Percentiles rank a stretch among this genome's conserved stretches.
These are phyloP conservation scores for Dalechampia spathulata DNA, from an alignment of 441 rosid species.

Conservation along the genomic window DNA sequence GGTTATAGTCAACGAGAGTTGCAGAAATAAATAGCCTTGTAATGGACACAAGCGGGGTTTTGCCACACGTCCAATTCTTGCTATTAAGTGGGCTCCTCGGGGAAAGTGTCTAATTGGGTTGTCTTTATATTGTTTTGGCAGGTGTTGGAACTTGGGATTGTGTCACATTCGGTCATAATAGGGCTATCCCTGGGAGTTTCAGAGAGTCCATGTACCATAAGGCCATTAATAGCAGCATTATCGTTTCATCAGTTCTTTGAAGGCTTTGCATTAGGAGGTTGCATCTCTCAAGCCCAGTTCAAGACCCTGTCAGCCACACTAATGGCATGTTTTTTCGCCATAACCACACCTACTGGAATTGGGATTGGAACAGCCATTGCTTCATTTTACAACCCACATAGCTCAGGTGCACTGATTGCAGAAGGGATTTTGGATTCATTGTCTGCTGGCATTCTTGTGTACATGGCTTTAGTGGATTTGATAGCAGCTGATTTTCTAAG, in stretches of 20 bases:
- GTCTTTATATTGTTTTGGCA: conserved; percentile 12
- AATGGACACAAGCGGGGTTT: not conserved
- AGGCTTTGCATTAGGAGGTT: conserved; percentile 95
- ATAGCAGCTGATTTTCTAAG: conserved; percentile 77
- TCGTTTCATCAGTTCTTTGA: conserved; percentile 96
- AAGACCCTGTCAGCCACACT: conserved; percentile 36
- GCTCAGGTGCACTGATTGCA: conserved; percentile 38
- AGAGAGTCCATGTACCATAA: conserved; percentile 78
- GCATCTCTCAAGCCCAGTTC: conserved; percentile 81
- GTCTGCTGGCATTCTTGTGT: conserved; percentile 83
- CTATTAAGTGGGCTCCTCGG: not conserved
- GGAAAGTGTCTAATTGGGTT: no score
- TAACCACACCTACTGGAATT: conserved; percentile 74
- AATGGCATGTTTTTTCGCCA: conserved; percentile 79
- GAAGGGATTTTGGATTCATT: conserved; percentile 79
- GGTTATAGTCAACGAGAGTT: no score
- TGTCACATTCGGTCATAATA: conserved; percentile 73
- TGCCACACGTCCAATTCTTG: not conserved
- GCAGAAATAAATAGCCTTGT: not conserved
- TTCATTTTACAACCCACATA: conserved; percentile 32
- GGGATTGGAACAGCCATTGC: conserved; percentile 52
- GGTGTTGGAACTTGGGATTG: conserved; percentile 78
- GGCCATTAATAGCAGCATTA: conserved; percentile 75
- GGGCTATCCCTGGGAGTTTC: conserved; percentile 91
- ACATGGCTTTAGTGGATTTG: conserved; percentile 80